These are phyloP conservation scores for Gossypium schwendimanii DNA, from an alignment of 441 rosid genomes.

Conservation along the genomic window DNA sequence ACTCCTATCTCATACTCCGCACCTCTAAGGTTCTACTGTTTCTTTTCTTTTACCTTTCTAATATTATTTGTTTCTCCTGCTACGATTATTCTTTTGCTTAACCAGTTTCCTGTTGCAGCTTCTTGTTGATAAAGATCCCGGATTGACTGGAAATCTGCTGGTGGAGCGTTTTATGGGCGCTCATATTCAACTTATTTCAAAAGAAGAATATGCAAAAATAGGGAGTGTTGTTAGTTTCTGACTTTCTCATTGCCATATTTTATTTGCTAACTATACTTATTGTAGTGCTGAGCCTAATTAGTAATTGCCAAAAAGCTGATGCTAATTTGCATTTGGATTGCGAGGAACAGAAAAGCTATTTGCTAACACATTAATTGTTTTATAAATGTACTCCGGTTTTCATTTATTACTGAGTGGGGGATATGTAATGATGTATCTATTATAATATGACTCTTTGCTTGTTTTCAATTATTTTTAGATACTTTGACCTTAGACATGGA, in stretches of 20 bases:
- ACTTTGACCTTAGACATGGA: background rate
- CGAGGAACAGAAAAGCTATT: background rate
- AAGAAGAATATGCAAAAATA: slow-evolving; percentile 76
- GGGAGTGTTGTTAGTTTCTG: slow-evolving; percentile 69
- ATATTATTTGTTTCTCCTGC: background rate
- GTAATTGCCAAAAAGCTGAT: background rate
- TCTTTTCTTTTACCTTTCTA: background rate
- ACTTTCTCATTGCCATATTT: background rate
- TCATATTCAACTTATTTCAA: slow-evolving; percentile 72
- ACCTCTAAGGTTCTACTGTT: slow-evolving; percentile 61
- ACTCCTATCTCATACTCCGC: slow-evolving; percentile 65
- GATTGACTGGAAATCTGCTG: slow-evolving; percentile 78
- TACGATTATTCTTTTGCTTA: background rate
- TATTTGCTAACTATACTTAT: background rate
- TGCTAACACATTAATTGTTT: background rate
- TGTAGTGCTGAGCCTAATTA: background rate
- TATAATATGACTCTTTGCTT: background rate
- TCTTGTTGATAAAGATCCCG: slow-evolving; percentile 80
- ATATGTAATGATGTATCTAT: background rate
- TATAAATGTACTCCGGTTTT: background rate
- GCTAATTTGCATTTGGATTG: slow-evolving; percentile 6
- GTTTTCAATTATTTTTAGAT: background rate
- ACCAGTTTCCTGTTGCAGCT: slow-evolving; percentile 32
- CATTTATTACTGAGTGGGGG: background rate
- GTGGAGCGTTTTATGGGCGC: slow-evolving; percentile 89